Conservation (phyloP, 1,284 basidiomycete genomes). For the Exobasidium cylindrosporum region DNA sequence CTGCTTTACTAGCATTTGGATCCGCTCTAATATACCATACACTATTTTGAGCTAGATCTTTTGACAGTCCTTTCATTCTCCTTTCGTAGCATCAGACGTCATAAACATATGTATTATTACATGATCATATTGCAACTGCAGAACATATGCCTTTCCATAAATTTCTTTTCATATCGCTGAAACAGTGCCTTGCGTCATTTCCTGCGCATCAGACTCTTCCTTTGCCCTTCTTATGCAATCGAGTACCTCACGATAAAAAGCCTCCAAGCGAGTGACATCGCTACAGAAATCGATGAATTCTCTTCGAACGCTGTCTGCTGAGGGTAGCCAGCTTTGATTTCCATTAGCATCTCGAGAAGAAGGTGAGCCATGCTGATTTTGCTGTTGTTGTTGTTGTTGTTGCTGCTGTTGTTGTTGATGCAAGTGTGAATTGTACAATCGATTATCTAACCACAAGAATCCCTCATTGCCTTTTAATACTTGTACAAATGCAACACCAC, state of each 20-base stretch:
- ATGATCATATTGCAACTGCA: too few species aligned
- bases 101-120: too few species aligned
- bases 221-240: too few species aligned
- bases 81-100: too few species aligned
- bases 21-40: neutral
- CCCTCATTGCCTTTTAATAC: conserved; percentile 46
- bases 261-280: conserved; percentile 29
- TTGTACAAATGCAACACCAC: conserved; percentile 52
- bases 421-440: conserved; percentile 26
- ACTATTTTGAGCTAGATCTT: too few species aligned
- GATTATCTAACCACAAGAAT: conserved; percentile 53
- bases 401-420: neutral
- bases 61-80: too few species aligned
- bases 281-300: conserved; percentile 41
- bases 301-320: conserved; percentile 34
- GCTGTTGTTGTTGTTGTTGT: conserved; percentile 10
- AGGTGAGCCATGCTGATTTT: neutral
- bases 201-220: neutral
- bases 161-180: neutral
- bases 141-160: neutral
- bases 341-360: neutral
- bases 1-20: neutral
- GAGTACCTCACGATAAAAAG: conserved; percentile 36
- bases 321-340: conserved; percentile 12
- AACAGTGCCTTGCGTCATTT: neutral